Conservation (phyloP, 148 eudicot genomes). For the Nyssa sinensis region DNA sequence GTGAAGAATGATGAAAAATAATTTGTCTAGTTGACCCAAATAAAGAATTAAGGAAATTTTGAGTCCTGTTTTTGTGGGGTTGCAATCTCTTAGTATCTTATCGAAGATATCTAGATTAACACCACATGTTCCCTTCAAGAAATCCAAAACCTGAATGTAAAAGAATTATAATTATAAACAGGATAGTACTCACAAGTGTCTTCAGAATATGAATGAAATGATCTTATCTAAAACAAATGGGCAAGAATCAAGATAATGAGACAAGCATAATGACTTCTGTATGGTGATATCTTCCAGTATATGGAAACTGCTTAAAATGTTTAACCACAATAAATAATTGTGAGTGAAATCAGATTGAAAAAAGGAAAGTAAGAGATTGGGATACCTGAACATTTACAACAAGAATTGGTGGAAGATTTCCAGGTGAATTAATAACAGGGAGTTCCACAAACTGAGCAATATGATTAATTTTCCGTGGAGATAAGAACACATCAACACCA, state of each 20-base stretch:
- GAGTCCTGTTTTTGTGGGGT: neutral
- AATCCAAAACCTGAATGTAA: neutral
- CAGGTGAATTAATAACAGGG: conserved; percentile 51
- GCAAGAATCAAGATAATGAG: neutral
- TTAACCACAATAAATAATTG: neutral
- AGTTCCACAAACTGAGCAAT: conserved; percentile 87
- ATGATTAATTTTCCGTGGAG: conserved; percentile 83
- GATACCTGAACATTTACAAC: conserved; percentile 92
- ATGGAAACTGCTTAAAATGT: neutral
- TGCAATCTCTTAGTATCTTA: neutral
- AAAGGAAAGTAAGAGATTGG: neutral
- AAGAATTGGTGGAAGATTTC: conserved; percentile 79
- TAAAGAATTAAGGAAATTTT: neutral
- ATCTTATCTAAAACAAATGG: neutral
- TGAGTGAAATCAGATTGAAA: neutral
- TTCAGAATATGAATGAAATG: neutral
- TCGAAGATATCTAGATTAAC: neutral
- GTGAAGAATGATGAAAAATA: neutral
- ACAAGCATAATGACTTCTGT: neutral
- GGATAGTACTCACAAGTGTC: neutral
- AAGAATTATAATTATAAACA: neutral
- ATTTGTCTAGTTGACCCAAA: neutral
- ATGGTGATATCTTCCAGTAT: neutral
- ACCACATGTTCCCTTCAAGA: neutral
- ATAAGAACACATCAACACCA: conserved; percentile 85